These are phyloP conservation scores for Rhodotorula sp. DNA, from an alignment of 1,284 basidiomycete species.

Conservation along the genomic window DNA sequence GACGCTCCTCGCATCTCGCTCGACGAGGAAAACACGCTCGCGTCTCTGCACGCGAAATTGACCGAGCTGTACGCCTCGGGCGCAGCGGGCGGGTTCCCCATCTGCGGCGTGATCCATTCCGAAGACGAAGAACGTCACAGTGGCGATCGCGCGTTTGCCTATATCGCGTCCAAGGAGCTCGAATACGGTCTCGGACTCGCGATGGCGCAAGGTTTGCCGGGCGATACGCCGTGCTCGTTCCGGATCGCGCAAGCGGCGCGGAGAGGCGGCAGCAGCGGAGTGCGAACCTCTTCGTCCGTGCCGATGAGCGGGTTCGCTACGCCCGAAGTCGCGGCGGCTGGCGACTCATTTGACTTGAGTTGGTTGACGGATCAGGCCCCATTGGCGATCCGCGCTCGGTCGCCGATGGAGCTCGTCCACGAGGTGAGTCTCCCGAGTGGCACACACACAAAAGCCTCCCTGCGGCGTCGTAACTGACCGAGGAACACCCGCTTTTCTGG, in stretches of 20 bases:
- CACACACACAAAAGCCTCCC: not conserved
- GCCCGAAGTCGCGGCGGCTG: not conserved
- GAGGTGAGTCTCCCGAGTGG: not conserved
- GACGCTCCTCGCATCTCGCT: constrained; percentile 64
- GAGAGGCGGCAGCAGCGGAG: not conserved
- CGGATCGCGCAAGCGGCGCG: constrained; percentile 12
- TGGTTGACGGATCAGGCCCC: constrained; percentile 39
- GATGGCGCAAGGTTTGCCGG: constrained; percentile 14
- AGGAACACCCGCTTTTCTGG: constrained; percentile 63
- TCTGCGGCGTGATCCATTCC: constrained; percentile 54
- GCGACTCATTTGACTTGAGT: constrained; percentile 51
- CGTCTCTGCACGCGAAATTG: constrained; percentile 66
- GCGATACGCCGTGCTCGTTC: constrained; percentile 36
- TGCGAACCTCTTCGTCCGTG: constrained; percentile 38
- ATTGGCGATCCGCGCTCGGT: constrained; percentile 29
- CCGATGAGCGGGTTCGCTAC: not conserved
- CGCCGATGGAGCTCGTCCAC: constrained; percentile 37
- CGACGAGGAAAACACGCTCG: constrained; percentile 68
- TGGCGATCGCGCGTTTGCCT: constrained; percentile 66
- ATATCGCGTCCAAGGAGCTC: constrained; percentile 86
- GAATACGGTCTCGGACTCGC: constrained; percentile 70
- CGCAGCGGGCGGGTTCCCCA: constrained; percentile 85
- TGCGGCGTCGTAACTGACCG: not conserved
- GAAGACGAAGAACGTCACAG: not conserved
- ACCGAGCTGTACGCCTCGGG: constrained; percentile 60